phyloP scores from a whole-genome alignment of 768 basidiomycete species.

The Leucosporidium scottii region DNA sequence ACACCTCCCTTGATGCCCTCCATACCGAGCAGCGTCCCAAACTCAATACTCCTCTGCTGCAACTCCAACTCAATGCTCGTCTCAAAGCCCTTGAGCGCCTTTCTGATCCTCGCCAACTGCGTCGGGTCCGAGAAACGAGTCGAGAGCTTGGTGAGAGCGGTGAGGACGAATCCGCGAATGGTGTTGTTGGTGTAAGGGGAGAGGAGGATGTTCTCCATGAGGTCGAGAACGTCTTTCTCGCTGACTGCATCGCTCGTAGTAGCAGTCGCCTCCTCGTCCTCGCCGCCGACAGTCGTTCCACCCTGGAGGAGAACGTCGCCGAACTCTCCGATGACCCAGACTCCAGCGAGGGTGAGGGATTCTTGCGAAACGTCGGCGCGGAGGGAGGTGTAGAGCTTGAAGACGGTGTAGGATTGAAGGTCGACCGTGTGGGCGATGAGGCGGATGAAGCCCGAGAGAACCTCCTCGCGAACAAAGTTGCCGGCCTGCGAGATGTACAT shows the following conservation, averaged over 20 bases:
- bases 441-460: constrained; percentile 87
- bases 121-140: constrained; percentile 59
- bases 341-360: constrained; percentile 80
- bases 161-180: constrained; percentile 84
- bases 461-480: constrained; percentile 95
- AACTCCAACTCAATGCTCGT: constrained; percentile 87
- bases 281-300: constrained; percentile 50
- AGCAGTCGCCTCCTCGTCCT: constrained; percentile 66
- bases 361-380: constrained; percentile 92
- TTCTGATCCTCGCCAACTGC: constrained; percentile 72
- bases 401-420: constrained; percentile 88
- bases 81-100: constrained; percentile 70
- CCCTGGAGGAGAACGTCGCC: constrained; percentile 80
- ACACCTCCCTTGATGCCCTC: constrained; percentile 74
- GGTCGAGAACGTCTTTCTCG: constrained; percentile 76
- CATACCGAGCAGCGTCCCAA: constrained; percentile 65
- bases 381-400: constrained; percentile 79
- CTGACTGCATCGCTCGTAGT: constrained; percentile 56
- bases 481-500: constrained; percentile 59
- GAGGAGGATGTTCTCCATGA: constrained; percentile 75
- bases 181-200: constrained; percentile 91
- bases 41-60: constrained; percentile 94
- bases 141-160: constrained; percentile 81
- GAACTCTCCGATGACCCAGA: constrained; percentile 96
- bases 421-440: constrained; percentile 95